Conservation (phyloP, 306 rosid species). For the Castanospermum australe region DNA sequence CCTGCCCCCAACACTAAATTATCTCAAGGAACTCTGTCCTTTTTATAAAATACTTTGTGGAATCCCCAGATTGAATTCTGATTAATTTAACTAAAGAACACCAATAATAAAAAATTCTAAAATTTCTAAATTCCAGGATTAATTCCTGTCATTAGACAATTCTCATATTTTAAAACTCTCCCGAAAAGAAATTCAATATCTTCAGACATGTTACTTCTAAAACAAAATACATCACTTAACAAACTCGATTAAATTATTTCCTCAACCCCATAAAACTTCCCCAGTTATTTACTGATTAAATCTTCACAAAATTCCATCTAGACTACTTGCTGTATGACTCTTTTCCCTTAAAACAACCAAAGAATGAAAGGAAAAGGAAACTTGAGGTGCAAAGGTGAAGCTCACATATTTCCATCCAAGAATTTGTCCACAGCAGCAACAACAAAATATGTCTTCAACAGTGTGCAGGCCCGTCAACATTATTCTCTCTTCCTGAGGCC, state of each 20-base stretch:
- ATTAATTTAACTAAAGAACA: neutral
- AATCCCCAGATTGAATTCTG: neutral
- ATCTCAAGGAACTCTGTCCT: neutral
- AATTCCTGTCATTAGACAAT: neutral
- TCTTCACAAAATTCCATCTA: neutral
- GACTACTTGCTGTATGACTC: neutral
- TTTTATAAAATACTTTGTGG: neutral
- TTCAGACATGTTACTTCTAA: neutral
- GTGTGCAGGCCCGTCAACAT: constrained; percentile 89
- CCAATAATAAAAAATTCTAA: neutral
- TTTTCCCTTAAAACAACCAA: neutral
- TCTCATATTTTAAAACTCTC: neutral
- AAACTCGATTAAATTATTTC: neutral
- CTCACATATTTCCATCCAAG: constrained; percentile 98
- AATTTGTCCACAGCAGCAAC: constrained; percentile 84
- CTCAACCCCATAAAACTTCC: neutral
- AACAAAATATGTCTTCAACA: constrained; percentile 84
- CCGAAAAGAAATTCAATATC: neutral
- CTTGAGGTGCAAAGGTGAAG: constrained; percentile 19
- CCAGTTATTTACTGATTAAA: neutral
- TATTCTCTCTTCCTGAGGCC: constrained; percentile 62
- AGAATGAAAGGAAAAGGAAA: neutral
- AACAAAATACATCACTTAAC: neutral
- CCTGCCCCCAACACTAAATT: neutral
- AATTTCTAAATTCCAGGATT: neutral